phyloP scores from a whole-genome alignment of 108 stramenopile genomes.

The Nitzschia putrida region DNA sequence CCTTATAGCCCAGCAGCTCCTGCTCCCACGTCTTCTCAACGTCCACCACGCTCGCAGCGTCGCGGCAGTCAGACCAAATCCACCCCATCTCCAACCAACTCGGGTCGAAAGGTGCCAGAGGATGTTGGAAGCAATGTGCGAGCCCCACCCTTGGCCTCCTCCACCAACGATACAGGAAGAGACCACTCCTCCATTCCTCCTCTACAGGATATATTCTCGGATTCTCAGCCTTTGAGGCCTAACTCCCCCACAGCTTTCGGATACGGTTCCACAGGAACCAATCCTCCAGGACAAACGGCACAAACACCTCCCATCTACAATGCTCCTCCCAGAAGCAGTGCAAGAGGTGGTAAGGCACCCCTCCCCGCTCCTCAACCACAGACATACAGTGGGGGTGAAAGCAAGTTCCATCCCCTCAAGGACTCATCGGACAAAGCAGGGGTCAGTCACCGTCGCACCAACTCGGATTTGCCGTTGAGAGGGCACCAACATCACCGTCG shows the following conservation, averaged over 20 bases:
- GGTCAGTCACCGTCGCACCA: slow-evolving; percentile 22
- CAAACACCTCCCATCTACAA: slow-evolving; percentile 28
- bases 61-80: neutral
- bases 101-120: neutral
- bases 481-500: slow-evolving; percentile 12
- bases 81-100: neutral
- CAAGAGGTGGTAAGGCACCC: neutral
- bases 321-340: slow-evolving; percentile 10
- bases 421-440: neutral
- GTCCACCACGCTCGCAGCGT: slow-evolving; percentile 14
- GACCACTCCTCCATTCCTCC: slow-evolving; percentile 14
- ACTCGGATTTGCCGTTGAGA: slow-evolving; percentile 26
- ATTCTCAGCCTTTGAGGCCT: slow-evolving; percentile 7
- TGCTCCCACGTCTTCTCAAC: slow-evolving; percentile 5
- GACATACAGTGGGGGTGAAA: slow-evolving; percentile 3
- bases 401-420: slow-evolving; percentile 2
- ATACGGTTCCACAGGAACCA: neutral
- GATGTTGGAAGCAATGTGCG: neutral
- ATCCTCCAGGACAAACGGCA: neutral
- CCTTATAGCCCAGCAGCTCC: slow-evolving; percentile 15
- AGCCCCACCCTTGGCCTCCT: neutral
- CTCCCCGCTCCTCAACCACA: neutral
- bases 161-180: neutral
- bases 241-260: slow-evolving; percentile 8
- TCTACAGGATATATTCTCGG: slow-evolving; percentile 16